phyloP scores from a whole-genome alignment of 164 flowering plant genomes.

The Annona cherimola region DNA sequence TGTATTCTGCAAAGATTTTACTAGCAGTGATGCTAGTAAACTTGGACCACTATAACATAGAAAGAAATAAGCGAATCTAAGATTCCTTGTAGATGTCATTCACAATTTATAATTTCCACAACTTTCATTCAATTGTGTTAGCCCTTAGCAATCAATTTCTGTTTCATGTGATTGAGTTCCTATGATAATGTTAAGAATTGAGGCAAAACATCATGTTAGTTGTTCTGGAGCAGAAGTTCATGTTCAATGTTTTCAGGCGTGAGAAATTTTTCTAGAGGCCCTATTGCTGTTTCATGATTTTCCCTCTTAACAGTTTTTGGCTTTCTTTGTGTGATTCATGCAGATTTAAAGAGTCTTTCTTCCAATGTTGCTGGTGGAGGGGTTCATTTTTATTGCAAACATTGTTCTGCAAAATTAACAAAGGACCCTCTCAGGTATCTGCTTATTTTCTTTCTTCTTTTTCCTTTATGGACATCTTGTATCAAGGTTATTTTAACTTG shows the following conservation, averaged over 20 bases:
- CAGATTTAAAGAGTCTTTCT: conserved; percentile 52
- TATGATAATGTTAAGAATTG: too few relatives aligned
- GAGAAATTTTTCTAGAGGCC: neutral
- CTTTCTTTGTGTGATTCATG: conserved; percentile 5
- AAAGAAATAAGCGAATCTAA: too few relatives aligned
- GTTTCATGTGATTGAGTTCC: neutral
- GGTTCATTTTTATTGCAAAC: conserved; percentile 73
- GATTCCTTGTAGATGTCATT: too few relatives aligned
- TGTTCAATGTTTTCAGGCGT: neutral
- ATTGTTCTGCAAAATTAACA: conserved; percentile 62
- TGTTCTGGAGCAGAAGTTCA: neutral
- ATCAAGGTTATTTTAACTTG: too few relatives aligned
- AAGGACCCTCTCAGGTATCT: conserved; percentile 52
- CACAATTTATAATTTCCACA: too few relatives aligned
- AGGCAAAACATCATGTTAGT: neutral
- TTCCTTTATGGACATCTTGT: neutral
- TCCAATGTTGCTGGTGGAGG: conserved; percentile 24
- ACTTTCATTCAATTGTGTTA: too few relatives aligned
- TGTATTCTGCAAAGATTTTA: too few relatives aligned
- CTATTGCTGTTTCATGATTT: neutral
- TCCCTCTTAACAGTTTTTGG: neutral
- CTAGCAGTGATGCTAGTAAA: too few relatives aligned
- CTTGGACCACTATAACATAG: too few relatives aligned
- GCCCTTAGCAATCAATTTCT: neutral
- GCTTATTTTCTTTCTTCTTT: neutral